Evolutionary conservation across 371 early-diverging fungal genomes (phyloP), one percentile per base, ranked within the genome.

Genomic region (Chytridium lagenaria): DNA sequence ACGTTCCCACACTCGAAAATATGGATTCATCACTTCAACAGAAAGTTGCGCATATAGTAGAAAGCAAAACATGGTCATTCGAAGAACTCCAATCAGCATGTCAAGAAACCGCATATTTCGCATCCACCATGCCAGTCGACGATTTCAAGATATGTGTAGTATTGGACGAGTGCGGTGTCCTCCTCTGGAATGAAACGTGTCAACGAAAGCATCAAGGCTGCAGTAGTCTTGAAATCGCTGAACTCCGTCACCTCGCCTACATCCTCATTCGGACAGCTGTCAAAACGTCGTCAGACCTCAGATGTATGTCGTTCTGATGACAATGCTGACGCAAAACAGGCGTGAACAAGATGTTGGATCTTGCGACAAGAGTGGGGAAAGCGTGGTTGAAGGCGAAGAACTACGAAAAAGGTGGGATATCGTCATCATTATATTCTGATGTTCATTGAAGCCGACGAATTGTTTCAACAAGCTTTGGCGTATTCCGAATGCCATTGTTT

Each of bases 271-370:
- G 34, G 61, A 15, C 36, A 12, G 55, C 55, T 10, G n/a, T 52
- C 23, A 7, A 52, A 5, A 52, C 55, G 7, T 52, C 26, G 55
- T 15, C 55, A 12, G 55, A 52, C n/a, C 26, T 52, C 5, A 10
- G 55, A 52, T n/a, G 55, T 52, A 44, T 26, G 55, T 26, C 26
- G 5, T 52, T 52, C 55, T 52, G 55, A 52, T n/a, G 55, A 52
- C 12, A 22, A 52, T n/a, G 12, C 26, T 52, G 55, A 52, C 26
- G n/a, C 26, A 7, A 52, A n/a, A 7, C 34, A 61, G 61, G 34
- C 36, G 36, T 61, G 7, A 61, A 34, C 61, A 61, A 61, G 37
- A 3, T 61, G 61, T 7, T 61, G 30, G 61, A 61, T 31, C 61
- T 61, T 7, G 3, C 36, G n/a, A 61, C 26, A 31, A 61, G 36